These are phyloP conservation scores for Sisymbrium altissimum DNA, from an alignment of 345 rosid genomes.

Conservation along the genomic window DNA sequence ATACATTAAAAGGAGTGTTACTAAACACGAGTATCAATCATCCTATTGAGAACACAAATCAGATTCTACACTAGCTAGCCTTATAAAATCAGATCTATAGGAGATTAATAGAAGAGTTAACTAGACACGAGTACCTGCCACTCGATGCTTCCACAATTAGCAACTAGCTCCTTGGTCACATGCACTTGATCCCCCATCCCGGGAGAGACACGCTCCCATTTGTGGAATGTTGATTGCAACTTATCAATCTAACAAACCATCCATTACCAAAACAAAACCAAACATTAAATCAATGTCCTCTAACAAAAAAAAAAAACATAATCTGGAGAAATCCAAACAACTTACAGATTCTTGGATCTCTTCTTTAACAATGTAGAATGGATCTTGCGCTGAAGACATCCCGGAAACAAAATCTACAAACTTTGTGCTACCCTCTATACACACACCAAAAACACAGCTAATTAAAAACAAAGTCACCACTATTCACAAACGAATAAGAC, in stretches of 20 bases:
- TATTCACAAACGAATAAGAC: background rate
- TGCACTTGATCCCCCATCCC: slow-evolving; percentile 60
- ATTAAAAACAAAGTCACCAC: background rate
- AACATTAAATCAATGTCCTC: slow-evolving; percentile 3
- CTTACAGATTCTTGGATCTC: slow-evolving; percentile 98
- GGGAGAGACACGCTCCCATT: slow-evolving; percentile 72
- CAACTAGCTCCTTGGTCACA: slow-evolving; percentile 65
- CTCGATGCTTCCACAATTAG: slow-evolving; percentile 80
- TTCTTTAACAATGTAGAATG: slow-evolving; percentile 94
- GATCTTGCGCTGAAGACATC: slow-evolving; percentile 99
- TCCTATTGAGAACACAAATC: background rate
- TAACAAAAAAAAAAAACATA: background rate
- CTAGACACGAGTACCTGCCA: slow-evolving; percentile 73
- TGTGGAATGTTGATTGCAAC: slow-evolving; percentile 77
- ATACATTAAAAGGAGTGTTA: background rate
- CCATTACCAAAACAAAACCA: background rate
- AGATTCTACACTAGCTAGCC: background rate
- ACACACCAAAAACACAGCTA: background rate
- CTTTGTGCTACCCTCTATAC: background rate
- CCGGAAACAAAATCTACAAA: background rate
- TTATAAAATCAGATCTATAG: too few relatives aligned
- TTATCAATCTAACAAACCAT: slow-evolving; percentile 71
- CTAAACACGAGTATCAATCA: slow-evolving; percentile 27
- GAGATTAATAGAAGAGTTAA: background rate
- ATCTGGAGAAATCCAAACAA: background rate